phyloP scores from a whole-genome alignment of 192 early-diverging fungal species.

The Paraglomus brasilianum region DNA sequence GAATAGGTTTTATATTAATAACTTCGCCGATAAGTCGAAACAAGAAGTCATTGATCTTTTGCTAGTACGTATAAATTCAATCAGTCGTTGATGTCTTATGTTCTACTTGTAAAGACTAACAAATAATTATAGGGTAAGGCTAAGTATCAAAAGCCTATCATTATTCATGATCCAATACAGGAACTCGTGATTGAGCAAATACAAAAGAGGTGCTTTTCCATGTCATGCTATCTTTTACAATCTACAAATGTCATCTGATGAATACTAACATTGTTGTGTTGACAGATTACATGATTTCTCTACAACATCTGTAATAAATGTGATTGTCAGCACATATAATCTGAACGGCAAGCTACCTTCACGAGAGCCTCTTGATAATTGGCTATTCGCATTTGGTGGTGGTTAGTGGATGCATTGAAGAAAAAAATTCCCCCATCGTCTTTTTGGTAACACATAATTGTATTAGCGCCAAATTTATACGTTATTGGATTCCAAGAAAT shows the following conservation, averaged over 20 bases:
- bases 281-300: conserved; percentile 60
- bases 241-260: not conserved
- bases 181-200: conserved; percentile 43
- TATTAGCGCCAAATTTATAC: conserved; percentile 69
- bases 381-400: conserved; percentile 55
- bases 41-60: conserved; percentile 92
- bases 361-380: conserved; percentile 62
- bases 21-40: conserved; percentile 91
- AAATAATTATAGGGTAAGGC: conserved; percentile 48
- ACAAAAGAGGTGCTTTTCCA: conserved; percentile 31
- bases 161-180: conserved; percentile 54
- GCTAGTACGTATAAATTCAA: conserved; percentile 49
- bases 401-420: conserved; percentile 30
- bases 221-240: conserved; percentile 22
- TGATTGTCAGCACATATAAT: conserved; percentile 90
- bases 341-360: conserved; percentile 77
- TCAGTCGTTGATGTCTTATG: not conserved
- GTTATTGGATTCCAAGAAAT: conserved; percentile 96
- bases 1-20: conserved; percentile 93
- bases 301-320: conserved; percentile 52
- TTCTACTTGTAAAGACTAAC: not conserved
- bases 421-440: not conserved
- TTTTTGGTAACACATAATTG: not conserved
- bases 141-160: conserved; percentile 44
- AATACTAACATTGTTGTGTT: not conserved